A percentile compares a stretch with the other conserved stretches of the same genome.
phyloP scores from a whole-genome alignment of 495 filamentous ascomycete genomes.

The Talaromyces wortmannii region DNA sequence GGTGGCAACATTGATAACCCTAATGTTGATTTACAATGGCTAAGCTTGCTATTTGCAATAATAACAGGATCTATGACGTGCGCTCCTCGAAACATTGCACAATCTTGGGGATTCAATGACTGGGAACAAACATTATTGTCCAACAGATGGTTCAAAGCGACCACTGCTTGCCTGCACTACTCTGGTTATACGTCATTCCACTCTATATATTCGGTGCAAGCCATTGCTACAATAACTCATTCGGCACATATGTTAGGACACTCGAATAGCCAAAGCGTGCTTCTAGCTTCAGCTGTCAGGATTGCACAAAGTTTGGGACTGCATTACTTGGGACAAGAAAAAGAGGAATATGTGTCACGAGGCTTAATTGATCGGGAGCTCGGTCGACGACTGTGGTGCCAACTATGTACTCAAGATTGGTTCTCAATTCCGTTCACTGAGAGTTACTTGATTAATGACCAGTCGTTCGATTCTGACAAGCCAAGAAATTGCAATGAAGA shows the following conservation, averaged over 20 bases:
- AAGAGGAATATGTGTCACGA: slow-evolving; percentile 4
- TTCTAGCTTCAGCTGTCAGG: slow-evolving; percentile 29
- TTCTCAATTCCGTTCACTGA: slow-evolving; percentile 42
- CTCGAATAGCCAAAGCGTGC: slow-evolving; percentile 31
- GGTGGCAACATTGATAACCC: slow-evolving; percentile 13
- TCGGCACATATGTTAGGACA: slow-evolving; percentile 40
- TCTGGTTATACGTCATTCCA: slow-evolving; percentile 29
- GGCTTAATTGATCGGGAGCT: slow-evolving; percentile 25
- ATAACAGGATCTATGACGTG: slow-evolving; percentile 29
- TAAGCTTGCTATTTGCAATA: slow-evolving; percentile 30
- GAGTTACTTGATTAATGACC: slow-evolving; percentile 34
- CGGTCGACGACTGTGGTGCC: slow-evolving; percentile 35
- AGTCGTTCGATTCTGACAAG: slow-evolving; percentile 28
- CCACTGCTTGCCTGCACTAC: slow-evolving; percentile 23
- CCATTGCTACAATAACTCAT: slow-evolving; percentile 36
- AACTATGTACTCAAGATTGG: slow-evolving; percentile 40
- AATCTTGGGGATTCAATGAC: slow-evolving; percentile 27
- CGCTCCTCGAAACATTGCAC: slow-evolving; percentile 16
- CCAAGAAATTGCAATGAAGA: slow-evolving; percentile 34
- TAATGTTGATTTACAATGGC: slow-evolving; percentile 27
- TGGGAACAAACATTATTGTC: slow-evolving; percentile 23
- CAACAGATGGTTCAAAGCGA: slow-evolving; percentile 27
- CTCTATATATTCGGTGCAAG: slow-evolving; percentile 33
- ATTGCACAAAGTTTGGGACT: slow-evolving; percentile 31
- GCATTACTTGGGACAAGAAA: slow-evolving; percentile 20